phyloP scores from a whole-genome alignment of 495 filamentous ascomycete genomes.

The Penicillium coprophilum region DNA sequence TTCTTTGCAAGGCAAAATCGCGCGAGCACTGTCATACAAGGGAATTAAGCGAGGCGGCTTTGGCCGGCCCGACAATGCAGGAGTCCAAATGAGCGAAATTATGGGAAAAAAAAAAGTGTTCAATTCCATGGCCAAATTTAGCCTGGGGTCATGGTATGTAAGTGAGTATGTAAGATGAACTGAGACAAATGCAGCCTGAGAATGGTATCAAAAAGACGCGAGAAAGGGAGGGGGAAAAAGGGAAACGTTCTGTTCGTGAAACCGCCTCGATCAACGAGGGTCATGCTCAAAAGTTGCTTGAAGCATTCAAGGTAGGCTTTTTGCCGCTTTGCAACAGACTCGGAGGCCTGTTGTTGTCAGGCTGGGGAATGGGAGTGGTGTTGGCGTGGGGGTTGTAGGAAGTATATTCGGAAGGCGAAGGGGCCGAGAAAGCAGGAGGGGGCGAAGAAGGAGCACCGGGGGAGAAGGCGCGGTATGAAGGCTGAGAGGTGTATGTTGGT shows the following conservation, averaged over 20 bases:
- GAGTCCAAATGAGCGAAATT: not conserved
- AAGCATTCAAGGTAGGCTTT: constrained; percentile 37
- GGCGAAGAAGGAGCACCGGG: constrained; percentile 34
- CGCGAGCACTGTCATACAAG: not conserved
- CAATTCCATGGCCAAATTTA: constrained; percentile 5
- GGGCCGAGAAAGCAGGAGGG: constrained; percentile 35
- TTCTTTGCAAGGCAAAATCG: not conserved
- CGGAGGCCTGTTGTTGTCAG: constrained; percentile 34
- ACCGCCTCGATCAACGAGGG: constrained; percentile 5
- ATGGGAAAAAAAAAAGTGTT: constrained; percentile 4
- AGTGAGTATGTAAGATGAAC: not conserved
- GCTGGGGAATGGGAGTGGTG: constrained; percentile 3
- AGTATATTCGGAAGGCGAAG: constrained; percentile 25
- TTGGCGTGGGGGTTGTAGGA: constrained; percentile 20
- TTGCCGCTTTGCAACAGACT: constrained; percentile 48
- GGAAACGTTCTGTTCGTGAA: constrained; percentile 16
- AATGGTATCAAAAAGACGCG: constrained; percentile 21
- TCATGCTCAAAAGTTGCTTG: constrained; percentile 28
- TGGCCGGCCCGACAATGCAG: not conserved
- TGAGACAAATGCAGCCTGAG: constrained; percentile 6
- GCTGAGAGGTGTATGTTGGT: constrained; percentile 30
- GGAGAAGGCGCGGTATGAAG: constrained; percentile 28
- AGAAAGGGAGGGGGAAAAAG: constrained; percentile 11
- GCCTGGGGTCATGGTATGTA: not conserved
- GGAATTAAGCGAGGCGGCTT: not conserved